Evolutionary conservation across 768 basidiomycete genomes (phyloP).

Genomic region (Mycena vitilis): DNA sequence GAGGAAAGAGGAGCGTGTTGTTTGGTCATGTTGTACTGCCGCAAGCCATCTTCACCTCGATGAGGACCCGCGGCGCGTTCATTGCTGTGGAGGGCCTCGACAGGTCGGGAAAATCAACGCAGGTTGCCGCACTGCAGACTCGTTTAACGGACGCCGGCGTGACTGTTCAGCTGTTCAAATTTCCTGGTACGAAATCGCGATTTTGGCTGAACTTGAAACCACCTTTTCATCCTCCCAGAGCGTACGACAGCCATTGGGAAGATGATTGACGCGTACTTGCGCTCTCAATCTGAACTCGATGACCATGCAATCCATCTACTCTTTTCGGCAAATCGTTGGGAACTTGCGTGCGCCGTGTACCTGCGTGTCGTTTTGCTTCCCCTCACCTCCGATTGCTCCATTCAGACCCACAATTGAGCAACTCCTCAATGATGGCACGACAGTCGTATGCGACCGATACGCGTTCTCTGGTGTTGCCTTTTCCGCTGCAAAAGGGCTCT

Average conservation of each 20-base stretch:
- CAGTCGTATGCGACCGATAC: constrained; percentile 91
- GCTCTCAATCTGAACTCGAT: constrained; percentile 86
- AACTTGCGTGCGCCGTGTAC: constrained; percentile 70
- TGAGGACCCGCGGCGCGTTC: constrained; percentile 71
- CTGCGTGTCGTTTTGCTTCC: constrained; percentile 1
- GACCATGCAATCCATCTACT: constrained; percentile 93
- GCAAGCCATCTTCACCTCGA: no score
- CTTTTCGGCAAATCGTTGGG: constrained; percentile 98
- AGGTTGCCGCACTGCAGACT: constrained; percentile 70
- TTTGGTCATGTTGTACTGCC: no score
- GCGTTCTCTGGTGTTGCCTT: constrained; percentile 98
- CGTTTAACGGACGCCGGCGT: constrained; percentile 60
- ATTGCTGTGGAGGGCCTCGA: constrained; percentile 98
- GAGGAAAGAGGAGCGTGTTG: no score
- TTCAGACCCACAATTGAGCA: constrained; percentile 70
- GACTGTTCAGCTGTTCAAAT: constrained; percentile 76
- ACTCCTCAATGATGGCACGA: constrained; percentile 70
- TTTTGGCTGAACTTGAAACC: not conserved
- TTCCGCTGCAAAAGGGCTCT: constrained; percentile 74
- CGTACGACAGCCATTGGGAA: constrained; percentile 90
- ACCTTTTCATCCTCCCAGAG: constrained; percentile 59
- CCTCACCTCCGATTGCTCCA: not conserved
- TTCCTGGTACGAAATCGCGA: constrained; percentile 74
- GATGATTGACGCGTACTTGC: constrained; percentile 94
- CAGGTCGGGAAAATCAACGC: constrained; percentile 93